Conservation (phyloP, 2,329 filamentous ascomycete genomes). For the Hymenoscyphus fructigenus region DNA sequence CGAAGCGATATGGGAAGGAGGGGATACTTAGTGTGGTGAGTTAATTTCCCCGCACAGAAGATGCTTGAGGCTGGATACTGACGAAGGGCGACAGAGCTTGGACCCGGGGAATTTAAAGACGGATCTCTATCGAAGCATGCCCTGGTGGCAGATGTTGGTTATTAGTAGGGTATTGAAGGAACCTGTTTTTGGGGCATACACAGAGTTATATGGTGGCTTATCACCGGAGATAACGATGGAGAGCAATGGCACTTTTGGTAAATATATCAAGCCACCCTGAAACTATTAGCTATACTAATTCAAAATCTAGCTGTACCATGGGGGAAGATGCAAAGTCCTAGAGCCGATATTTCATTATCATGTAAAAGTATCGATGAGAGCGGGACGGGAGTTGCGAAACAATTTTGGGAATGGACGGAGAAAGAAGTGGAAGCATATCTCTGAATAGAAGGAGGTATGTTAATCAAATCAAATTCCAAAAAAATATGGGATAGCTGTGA, state of each 20-base stretch:
- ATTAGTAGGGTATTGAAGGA: constrained; percentile 21
- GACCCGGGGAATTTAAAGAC: constrained; percentile 35
- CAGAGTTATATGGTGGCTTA: constrained; percentile 33
- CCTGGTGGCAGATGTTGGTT: constrained; percentile 16
- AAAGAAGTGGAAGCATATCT: constrained; percentile 36
- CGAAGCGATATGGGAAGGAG: constrained; percentile 22
- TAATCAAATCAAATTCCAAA: not conserved
- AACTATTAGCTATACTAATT: constrained; percentile 6
- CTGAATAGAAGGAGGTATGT: not conserved
- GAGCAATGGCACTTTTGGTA: constrained; percentile 32
- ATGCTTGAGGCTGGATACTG: not conserved
- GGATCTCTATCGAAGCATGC: constrained; percentile 22
- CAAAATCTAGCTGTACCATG: constrained; percentile 44
- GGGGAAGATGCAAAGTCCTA: constrained; percentile 41
- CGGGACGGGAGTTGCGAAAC: constrained; percentile 39
- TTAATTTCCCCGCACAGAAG: not conserved
- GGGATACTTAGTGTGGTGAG: constrained; percentile 33
- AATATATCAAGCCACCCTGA: not conserved
- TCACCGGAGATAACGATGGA: constrained; percentile 31
- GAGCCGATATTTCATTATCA: constrained; percentile 37
- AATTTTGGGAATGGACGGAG: constrained; percentile 48
- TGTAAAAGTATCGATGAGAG: constrained; percentile 39
- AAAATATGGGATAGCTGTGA: not conserved
- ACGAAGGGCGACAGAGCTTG: constrained; percentile 22
- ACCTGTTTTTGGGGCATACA: constrained; percentile 34